Evolutionary conservation across 305 asterid genomes (phyloP).

Genomic region (Solanum hybrid): DNA sequence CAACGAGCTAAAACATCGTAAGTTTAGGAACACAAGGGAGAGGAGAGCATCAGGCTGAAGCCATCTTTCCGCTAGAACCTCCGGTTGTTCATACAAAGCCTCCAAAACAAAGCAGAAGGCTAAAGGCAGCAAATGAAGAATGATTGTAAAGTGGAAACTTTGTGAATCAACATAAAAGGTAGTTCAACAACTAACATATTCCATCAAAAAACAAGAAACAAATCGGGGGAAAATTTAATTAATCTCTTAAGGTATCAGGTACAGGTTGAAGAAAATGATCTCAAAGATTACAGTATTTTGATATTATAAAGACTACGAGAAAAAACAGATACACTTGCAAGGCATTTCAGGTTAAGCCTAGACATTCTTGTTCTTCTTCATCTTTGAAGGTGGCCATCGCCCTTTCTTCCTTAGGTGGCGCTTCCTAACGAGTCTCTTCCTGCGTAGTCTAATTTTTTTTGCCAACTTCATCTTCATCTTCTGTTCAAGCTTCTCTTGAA

Average conservation of each 20-base stretch:
- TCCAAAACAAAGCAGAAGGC: neutral
- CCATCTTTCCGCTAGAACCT: neutral
- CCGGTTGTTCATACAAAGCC: neutral
- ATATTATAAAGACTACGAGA: constrained; percentile 3
- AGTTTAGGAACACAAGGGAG: neutral
- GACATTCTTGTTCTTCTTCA: constrained; percentile 71
- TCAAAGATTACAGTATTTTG: constrained; percentile 7
- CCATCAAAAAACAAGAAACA: neutral
- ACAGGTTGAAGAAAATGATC: constrained; percentile 24
- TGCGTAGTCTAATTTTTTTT: constrained; percentile 56
- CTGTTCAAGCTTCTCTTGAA: constrained; percentile 43
- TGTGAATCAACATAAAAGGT: neutral
- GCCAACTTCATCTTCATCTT: constrained; percentile 52
- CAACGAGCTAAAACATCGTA: neutral
- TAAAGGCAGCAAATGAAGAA: neutral
- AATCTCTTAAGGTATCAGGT: neutral
- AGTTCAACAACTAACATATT: neutral
- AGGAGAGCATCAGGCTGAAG: neutral
- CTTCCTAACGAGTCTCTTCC: constrained; percentile 65
- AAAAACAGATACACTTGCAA: constrained; percentile 24
- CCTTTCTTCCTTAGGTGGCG: constrained; percentile 78
- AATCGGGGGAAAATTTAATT: neutral
- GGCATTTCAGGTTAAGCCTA: constrained; percentile 18
- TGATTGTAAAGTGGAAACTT: neutral
- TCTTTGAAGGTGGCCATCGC: constrained; percentile 72